Evolutionary conservation across 2,329 filamentous ascomycete genomes (phyloP).

Genomic region (Penicillium griseofulvum): DNA sequence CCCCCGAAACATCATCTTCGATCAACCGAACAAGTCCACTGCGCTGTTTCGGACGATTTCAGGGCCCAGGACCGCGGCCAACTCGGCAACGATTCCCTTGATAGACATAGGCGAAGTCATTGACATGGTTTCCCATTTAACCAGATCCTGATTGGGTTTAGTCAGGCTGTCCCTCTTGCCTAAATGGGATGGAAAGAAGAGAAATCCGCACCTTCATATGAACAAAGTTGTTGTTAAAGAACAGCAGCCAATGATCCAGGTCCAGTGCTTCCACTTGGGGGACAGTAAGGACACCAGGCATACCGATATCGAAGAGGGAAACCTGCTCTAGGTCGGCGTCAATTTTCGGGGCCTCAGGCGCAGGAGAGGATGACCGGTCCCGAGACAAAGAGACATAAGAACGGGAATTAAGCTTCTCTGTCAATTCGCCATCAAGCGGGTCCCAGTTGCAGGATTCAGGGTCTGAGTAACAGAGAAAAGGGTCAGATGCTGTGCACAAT

Average conservation of each 20-base stretch:
- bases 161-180: not conserved
- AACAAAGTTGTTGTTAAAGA: constrained; percentile 42
- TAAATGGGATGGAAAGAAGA: not conserved
- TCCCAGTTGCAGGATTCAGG: constrained; percentile 48
- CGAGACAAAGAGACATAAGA: constrained; percentile 47
- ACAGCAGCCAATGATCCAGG: constrained; percentile 45
- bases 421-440: constrained; percentile 43
- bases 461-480: constrained; percentile 31
- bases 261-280: constrained; percentile 44
- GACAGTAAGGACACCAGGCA: constrained; percentile 47
- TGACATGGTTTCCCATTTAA: constrained; percentile 46
- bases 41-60: constrained; percentile 43
- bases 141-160: constrained; percentile 39
- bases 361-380: constrained; percentile 29
- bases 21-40: constrained; percentile 40
- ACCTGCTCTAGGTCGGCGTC: constrained; percentile 35
- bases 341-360: constrained; percentile 1
- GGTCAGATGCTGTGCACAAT: constrained; percentile 4
- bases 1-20: not conserved
- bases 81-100: constrained; percentile 48
- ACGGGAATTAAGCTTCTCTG: constrained; percentile 41
- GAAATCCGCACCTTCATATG: constrained; percentile 41
- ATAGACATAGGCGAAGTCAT: constrained; percentile 44
- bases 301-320: constrained; percentile 47
- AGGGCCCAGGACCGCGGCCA: constrained; percentile 47